Conservation (phyloP, 2,329 filamentous ascomycete genomes). For the Huntiella decipiens region DNA sequence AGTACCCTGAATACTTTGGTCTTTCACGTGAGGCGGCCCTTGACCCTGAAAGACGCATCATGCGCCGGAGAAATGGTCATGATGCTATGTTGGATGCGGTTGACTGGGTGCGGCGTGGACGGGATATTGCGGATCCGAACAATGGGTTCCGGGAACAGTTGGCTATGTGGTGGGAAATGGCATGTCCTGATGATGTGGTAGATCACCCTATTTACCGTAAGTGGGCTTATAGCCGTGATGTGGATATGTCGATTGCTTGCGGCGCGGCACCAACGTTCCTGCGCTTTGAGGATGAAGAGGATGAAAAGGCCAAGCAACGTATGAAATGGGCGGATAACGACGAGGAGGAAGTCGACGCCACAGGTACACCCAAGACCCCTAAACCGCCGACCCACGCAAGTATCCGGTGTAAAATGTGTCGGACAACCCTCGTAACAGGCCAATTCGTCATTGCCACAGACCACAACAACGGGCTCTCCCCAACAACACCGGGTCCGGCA, state of each 20-base stretch:
- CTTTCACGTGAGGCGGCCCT: conserved; percentile 24
- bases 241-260: conserved; percentile 41
- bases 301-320: conserved; percentile 19
- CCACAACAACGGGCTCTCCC: conserved; percentile 27
- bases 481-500: conserved; percentile 12
- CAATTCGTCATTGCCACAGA: conserved; percentile 39
- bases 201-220: conserved; percentile 62
- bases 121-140: conserved; percentile 75
- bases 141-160: conserved; percentile 81
- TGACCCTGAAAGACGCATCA: conserved; percentile 19
- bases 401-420: conserved; percentile 80
- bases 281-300: conserved; percentile 55
- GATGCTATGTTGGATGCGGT: conserved; percentile 33
- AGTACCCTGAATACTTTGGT: conserved; percentile 35
- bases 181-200: conserved; percentile 48
- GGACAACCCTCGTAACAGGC: conserved; percentile 38
- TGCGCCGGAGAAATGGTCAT: conserved; percentile 12
- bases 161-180: conserved; percentile 72
- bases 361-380: conserved; percentile 9
- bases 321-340: conserved; percentile 13
- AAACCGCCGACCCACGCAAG: conserved; percentile 12
- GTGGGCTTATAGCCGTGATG: conserved; percentile 37
- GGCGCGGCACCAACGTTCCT: conserved; percentile 68
- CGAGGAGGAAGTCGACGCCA: conserved; percentile 11
- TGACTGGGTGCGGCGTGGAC: conserved; percentile 45